Percentiles rank a stretch among this genome's conserved stretches.
phyloP scores from a whole-genome alignment of 768 basidiomycete species.

The Baorangia bicolor region DNA sequence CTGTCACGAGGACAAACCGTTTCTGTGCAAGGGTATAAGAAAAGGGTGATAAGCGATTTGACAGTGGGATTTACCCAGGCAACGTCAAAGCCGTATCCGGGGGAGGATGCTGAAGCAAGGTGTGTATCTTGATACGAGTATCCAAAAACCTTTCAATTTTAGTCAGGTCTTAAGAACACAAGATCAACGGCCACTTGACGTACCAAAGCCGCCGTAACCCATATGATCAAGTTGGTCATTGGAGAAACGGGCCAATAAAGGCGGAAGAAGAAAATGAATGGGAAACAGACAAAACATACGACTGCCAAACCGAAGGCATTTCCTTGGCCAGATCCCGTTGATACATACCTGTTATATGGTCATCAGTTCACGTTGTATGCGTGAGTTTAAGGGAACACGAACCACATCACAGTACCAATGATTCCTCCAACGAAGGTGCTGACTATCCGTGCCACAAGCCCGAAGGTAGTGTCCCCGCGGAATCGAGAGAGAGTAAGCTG shows the following conservation, averaged over 20 bases:
- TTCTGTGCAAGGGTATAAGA: conserved; percentile 36
- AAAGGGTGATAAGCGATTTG: background rate
- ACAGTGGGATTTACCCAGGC: conserved; percentile 56
- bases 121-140: conserved; percentile 70
- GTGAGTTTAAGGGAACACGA: conserved; percentile 15
- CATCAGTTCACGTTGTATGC: background rate
- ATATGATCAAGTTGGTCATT: conserved; percentile 69
- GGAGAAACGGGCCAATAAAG: conserved; percentile 74
- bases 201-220: conserved; percentile 62
- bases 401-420: conserved; percentile 69
- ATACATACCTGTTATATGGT: conserved; percentile 56
- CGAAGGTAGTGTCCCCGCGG: conserved; percentile 73
- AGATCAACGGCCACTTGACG: conserved; percentile 11
- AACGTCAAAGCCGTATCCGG: conserved; percentile 62
- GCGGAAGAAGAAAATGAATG: conserved; percentile 67
- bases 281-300: conserved; percentile 65
- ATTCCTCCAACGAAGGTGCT: conserved; percentile 68
- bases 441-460: conserved; percentile 55
- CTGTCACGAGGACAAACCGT: conserved; percentile 66
- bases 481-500: conserved; percentile 71
- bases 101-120: conserved; percentile 45
- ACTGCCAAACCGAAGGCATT: conserved; percentile 72
- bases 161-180: background rate
- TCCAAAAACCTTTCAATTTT: conserved; percentile 53
- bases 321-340: conserved; percentile 56